A percentile compares a stretch with the other conserved stretches of the same genome.
These are phyloP conservation scores for Pichia membranifaciens DNA, from an alignment of 805 yeast genomes.

Conservation along the genomic window DNA sequence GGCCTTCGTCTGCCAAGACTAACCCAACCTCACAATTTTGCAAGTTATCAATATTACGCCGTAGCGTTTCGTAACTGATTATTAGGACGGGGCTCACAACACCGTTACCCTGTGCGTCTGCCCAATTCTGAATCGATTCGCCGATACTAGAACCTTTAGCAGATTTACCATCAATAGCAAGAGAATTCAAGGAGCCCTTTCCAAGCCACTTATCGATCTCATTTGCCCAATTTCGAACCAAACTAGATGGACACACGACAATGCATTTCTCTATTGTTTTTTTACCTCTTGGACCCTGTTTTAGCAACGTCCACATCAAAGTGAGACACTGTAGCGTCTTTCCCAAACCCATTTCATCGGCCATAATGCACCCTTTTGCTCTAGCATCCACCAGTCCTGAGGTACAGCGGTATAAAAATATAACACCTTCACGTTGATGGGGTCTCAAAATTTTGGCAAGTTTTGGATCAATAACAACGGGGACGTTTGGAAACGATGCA, in stretches of 20 bases:
- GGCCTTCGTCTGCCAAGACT: slow-evolving; percentile 83
- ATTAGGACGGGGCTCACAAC: slow-evolving; percentile 91
- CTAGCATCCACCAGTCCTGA: slow-evolving; percentile 77
- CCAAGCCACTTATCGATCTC: slow-evolving; percentile 95
- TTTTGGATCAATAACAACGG: slow-evolving; percentile 92
- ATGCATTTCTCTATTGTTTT: slow-evolving; percentile 83
- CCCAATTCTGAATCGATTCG: slow-evolving; percentile 73
- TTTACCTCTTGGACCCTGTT: slow-evolving; percentile 81
- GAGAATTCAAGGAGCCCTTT: slow-evolving; percentile 77
- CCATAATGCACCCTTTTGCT: slow-evolving; percentile 97
- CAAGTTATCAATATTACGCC: slow-evolving; percentile 75
- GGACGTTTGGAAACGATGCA: slow-evolving; percentile 71
- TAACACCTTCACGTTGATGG: slow-evolving; percentile 94
- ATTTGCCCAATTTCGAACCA: slow-evolving; percentile 96
- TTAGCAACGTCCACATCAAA: slow-evolving; percentile 84
- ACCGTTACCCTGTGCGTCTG: slow-evolving; percentile 77
- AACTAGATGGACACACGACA: slow-evolving; percentile 90
- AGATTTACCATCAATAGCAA: slow-evolving; percentile 88
- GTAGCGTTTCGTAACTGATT: slow-evolving; percentile 86
- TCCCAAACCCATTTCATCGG: slow-evolving; percentile 98
- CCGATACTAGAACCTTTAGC: slow-evolving; percentile 67
- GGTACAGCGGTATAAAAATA: slow-evolving; percentile 84
- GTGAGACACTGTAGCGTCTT: slow-evolving; percentile 86
- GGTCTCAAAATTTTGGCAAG: slow-evolving; percentile 83
- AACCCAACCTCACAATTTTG: slow-evolving; percentile 78